These are phyloP conservation scores for Penicillium sp. DNA, from an alignment of 2,329 filamentous ascomycete species.

Conservation along the genomic window DNA sequence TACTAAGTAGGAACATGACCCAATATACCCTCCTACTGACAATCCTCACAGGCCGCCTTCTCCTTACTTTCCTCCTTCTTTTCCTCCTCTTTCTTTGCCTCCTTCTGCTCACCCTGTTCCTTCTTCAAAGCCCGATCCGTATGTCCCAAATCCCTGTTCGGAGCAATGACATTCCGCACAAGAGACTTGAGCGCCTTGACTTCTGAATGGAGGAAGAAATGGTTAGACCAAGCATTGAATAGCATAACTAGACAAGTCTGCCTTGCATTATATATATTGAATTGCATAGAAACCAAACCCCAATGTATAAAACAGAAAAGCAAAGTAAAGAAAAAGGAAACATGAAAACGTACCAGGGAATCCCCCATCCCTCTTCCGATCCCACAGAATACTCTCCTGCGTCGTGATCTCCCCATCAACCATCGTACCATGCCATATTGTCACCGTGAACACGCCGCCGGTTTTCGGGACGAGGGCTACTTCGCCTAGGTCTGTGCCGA, in stretches of 20 bases:
- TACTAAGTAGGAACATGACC: not conserved
- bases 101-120: slow-evolving; percentile 27
- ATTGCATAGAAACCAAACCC: not conserved
- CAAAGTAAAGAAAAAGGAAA: not conserved
- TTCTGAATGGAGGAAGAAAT: slow-evolving; percentile 50
- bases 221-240: not conserved
- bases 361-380: slow-evolving; percentile 79
- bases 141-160: slow-evolving; percentile 75
- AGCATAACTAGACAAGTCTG: not conserved
- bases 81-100: not conserved
- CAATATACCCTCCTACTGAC: slow-evolving; percentile 5
- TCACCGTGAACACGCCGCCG: slow-evolving; percentile 78
- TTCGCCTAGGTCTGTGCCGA: slow-evolving; percentile 78
- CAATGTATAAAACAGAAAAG: slow-evolving; percentile 1
- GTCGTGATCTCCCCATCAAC: slow-evolving; percentile 26
- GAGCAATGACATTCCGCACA: slow-evolving; percentile 79
- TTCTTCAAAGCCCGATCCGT: slow-evolving; percentile 59
- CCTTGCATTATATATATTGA: not conserved
- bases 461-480: slow-evolving; percentile 82
- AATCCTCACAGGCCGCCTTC: slow-evolving; percentile 21
- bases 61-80: slow-evolving; percentile 5
- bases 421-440: slow-evolving; percentile 50
- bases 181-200: slow-evolving; percentile 86
- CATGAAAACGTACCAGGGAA: slow-evolving; percentile 64
- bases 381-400: slow-evolving; percentile 70